Evolutionary conservation across 805 yeast species (phyloP).

Genomic region (Yarrowia bubula): DNA sequence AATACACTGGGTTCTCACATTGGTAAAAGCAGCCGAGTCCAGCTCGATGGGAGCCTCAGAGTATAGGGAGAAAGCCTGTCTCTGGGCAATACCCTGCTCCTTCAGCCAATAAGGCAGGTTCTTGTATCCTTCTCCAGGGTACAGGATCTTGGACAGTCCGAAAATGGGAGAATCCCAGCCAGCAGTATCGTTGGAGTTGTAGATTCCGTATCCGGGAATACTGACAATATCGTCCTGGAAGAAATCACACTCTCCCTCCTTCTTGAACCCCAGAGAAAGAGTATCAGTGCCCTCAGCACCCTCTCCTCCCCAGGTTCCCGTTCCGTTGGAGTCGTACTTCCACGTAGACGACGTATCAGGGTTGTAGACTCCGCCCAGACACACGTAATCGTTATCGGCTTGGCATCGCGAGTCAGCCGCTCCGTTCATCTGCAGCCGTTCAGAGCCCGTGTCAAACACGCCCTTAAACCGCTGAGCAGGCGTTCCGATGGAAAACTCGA

Average conservation of each 20-base stretch:
- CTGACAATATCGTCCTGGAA: background rate
- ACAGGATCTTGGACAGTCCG: slow-evolving; percentile 6
- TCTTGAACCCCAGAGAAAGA: background rate
- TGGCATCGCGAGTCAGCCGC: slow-evolving; percentile 11
- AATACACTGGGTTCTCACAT: background rate
- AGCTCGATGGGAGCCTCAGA: slow-evolving; percentile 19
- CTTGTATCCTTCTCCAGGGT: slow-evolving; percentile 15
- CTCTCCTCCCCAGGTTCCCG: slow-evolving; percentile 16
- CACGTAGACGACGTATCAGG: background rate
- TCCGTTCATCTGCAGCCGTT: slow-evolving; percentile 22
- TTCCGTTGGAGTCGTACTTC: background rate
- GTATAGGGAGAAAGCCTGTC: slow-evolving; percentile 9
- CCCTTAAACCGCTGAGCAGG: slow-evolving; percentile 14
- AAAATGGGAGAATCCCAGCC: slow-evolving; percentile 22
- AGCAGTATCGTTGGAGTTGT: slow-evolving; percentile 15
- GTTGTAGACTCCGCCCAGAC: slow-evolving; percentile 17
- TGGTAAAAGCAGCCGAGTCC: slow-evolving; percentile 4
- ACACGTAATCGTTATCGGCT: slow-evolving; percentile 3
- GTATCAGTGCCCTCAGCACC: slow-evolving; percentile 20
- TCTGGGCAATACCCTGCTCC: background rate
- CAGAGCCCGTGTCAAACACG: slow-evolving; percentile 17
- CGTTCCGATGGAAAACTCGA: slow-evolving; percentile 12
- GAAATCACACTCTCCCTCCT: background rate
- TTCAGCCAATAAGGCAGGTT: slow-evolving; percentile 21
- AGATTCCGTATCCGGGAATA: slow-evolving; percentile 10